Base-by-base conservation (phyloP, 1,284 basidiomycete species). In the Cryptococcus deneoformans region DNA sequence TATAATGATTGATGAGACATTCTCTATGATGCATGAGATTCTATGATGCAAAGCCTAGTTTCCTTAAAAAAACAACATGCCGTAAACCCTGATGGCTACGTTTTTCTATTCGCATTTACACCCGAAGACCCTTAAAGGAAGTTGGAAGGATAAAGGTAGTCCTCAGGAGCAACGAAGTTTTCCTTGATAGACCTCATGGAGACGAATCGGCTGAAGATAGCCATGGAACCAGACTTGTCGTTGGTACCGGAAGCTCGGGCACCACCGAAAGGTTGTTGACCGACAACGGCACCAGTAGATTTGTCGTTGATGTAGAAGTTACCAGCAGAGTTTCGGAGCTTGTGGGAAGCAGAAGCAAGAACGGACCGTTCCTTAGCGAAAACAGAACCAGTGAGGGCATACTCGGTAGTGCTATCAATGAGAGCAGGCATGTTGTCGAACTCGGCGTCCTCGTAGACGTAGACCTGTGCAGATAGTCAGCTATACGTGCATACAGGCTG, bases 221-320 rank as follows among this genome's bases (percentile, higher is more conserved):
- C 85, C 65, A 93, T 87, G 64, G 89, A 92, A 12, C 95, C 95
- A 0, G 92, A 90, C 82, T 98, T 99, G 80, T 99, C 96, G 81
- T 98, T 98, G 63, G 96, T 99, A 36, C 96, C 95, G 68, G 89
- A 92, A 24, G 85, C 91, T 48, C 95, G 85, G 6, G 87, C 91
- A 56, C 95, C 96, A 55, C 95, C 95, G 75, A 99, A 99, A 6
- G 95, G 93, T 79, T 99, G 95, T 77, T 97, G 93, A 6, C 90
- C 92, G 35, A 96, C 91, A 49, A 92, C 89, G 34, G 95, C 95
- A 58, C 95, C 95, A 0, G 95, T 97, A 79, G 72, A 78, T 71
- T 92, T 94, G 71, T 94, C 91, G 79, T 94, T 95, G 81, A 92
- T 91, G 82, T 96, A 96, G 57, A 93, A 86, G 79, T 96, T 81